These are phyloP conservation scores for Podospora appendiculata DNA, from an alignment of 495 filamentous ascomycete species.

Conservation along the genomic window DNA sequence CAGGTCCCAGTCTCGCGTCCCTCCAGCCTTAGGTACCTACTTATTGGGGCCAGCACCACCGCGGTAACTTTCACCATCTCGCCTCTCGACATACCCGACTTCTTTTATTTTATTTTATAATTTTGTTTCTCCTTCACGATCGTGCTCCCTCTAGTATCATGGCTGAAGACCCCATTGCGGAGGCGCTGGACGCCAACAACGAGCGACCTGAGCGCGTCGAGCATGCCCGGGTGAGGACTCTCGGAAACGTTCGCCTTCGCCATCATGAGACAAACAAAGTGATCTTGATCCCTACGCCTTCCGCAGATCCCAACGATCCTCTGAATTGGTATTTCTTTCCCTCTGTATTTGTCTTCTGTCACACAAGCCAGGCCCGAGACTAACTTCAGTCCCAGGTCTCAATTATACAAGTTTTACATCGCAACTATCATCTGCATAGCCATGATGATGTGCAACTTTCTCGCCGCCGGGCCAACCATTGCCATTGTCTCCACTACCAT, in stretches of 20 bases:
- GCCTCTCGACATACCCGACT: too few species aligned
- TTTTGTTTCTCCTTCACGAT: too few species aligned
- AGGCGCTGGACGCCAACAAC: conserved; percentile 10
- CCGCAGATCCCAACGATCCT: conserved; percentile 53
- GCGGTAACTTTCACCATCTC: too few species aligned
- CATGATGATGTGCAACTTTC: conserved; percentile 50
- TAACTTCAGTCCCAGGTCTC: conserved; percentile 26
- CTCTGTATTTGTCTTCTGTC: background rate
- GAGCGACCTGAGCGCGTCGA: conserved; percentile 8
- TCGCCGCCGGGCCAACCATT: conserved; percentile 46
- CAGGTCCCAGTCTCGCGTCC: too few species aligned
- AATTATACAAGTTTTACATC: conserved; percentile 40
- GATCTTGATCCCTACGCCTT: conserved; percentile 51
- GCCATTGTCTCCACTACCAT: conserved; percentile 39
- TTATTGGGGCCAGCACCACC: too few species aligned
- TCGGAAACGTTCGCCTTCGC: conserved; percentile 42
- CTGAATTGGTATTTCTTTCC: conserved; percentile 36
- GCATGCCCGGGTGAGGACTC: conserved; percentile 16
- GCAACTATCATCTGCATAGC: conserved; percentile 40
- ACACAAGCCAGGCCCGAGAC: background rate
- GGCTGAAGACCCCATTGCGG: conserved; percentile 10
- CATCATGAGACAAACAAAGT: conserved; percentile 40
- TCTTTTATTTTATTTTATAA: too few species aligned
- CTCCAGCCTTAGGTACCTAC: too few species aligned
- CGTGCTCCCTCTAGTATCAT: background rate